Evolutionary conservation across 148 eudicot genomes (phyloP).

Genomic region (Silene conica): DNA sequence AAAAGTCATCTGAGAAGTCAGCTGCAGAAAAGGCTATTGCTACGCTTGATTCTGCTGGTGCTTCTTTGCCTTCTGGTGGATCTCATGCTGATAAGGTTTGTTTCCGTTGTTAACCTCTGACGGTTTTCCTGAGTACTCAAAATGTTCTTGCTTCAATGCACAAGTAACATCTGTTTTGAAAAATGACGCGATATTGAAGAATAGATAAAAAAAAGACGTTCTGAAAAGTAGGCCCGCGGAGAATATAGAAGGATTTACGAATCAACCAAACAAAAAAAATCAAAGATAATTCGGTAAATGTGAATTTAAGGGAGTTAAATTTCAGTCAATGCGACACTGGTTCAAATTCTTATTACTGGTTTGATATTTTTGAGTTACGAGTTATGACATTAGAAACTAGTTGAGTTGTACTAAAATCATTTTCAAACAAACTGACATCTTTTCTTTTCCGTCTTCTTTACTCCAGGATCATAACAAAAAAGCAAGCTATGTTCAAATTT

Average conservation of each 20-base stretch:
- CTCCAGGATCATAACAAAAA: conserved; percentile 54
- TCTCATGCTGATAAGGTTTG: conserved; percentile 60
- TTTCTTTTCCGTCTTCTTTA: not conserved
- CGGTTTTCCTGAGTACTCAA: not conserved
- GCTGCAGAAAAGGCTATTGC: conserved; percentile 58
- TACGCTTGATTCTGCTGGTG: conserved; percentile 51
- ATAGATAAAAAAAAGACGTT: too few species aligned
- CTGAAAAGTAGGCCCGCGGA: not conserved
- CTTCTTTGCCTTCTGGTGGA: conserved; percentile 38
- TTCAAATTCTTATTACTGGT: not conserved
- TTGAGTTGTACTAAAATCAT: not conserved
- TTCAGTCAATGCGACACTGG: not conserved
- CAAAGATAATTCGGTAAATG: too few species aligned
- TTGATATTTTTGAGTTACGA: not conserved
- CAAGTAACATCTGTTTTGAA: not conserved
- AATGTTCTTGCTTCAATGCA: not conserved
- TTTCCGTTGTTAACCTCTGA: not conserved
- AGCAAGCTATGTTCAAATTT: conserved; percentile 83
- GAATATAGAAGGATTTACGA: not conserved
- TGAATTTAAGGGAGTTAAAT: too few species aligned
- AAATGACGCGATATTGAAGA: not conserved
- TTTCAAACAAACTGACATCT: not conserved
- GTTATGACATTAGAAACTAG: not conserved
- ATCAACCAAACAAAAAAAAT: too few species aligned
- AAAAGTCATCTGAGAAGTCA: conserved; percentile 78